A percentile compares a stretch with the other conserved stretches of the same genome.
phyloP scores from a whole-genome alignment of 768 basidiomycete species.

The Thelephora aurantiotincta region DNA sequence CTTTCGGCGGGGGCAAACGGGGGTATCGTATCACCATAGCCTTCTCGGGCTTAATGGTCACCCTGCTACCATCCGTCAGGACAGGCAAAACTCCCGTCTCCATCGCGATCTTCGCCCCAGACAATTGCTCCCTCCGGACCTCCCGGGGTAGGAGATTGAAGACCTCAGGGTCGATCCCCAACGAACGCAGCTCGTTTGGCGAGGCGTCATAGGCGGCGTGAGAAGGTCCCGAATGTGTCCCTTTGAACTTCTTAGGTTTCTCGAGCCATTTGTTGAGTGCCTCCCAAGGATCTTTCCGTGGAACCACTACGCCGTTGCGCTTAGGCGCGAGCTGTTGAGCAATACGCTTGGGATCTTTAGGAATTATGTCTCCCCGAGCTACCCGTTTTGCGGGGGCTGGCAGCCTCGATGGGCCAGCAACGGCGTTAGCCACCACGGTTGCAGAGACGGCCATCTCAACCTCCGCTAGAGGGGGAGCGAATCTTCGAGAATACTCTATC shows the following conservation, averaged over 20 bases:
- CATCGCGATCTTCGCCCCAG: slow-evolving; percentile 38
- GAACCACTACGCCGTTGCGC: too few species aligned
- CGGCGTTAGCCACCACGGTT: slow-evolving; percentile 6
- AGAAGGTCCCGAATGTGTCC: slow-evolving; percentile 20
- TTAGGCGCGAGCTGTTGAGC: slow-evolving; percentile 50
- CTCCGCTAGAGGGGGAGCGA: slow-evolving; percentile 8
- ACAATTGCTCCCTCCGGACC: slow-evolving; percentile 63
- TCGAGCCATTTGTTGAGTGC: slow-evolving; percentile 20
- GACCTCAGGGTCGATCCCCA: slow-evolving; percentile 64
- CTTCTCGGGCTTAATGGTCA: slow-evolving; percentile 37
- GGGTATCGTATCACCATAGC: slow-evolving; percentile 25
- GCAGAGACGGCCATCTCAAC: slow-evolving; percentile 19
- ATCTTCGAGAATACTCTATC: slow-evolving; percentile 48
- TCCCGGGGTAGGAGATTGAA: slow-evolving; percentile 49
- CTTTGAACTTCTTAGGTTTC: slow-evolving; percentile 21
- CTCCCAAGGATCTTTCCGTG: too few species aligned
- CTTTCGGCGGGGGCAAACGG: slow-evolving; percentile 40
- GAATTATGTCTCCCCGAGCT: not conserved
- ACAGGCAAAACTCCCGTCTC: slow-evolving; percentile 10
- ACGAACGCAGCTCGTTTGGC: slow-evolving; percentile 40
- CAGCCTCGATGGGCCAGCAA: slow-evolving; percentile 3
- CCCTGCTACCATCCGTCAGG: slow-evolving; percentile 16
- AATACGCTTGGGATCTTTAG: slow-evolving; percentile 37
- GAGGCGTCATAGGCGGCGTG: slow-evolving; percentile 25
- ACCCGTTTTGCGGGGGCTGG: slow-evolving; percentile 2